phyloP scores from a whole-genome alignment of 768 basidiomycete genomes.

The Ramaria sp. region DNA sequence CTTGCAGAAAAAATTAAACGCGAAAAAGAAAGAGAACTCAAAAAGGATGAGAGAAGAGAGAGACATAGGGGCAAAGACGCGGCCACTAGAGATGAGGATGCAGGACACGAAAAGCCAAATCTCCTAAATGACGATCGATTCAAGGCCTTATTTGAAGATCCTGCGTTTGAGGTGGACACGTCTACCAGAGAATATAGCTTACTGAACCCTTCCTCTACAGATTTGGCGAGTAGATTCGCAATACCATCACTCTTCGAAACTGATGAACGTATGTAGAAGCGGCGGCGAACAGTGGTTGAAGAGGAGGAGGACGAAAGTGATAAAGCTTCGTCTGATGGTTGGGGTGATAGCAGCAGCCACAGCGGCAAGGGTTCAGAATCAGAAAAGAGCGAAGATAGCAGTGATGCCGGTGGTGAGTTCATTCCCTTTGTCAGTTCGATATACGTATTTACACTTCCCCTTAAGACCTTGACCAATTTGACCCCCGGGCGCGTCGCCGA shows the following conservation, averaged over 20 bases:
- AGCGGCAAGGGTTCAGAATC: slow-evolving; percentile 23
- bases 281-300: slow-evolving; percentile 67
- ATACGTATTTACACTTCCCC: neutral
- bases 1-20: slow-evolving; percentile 76
- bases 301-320: slow-evolving; percentile 86
- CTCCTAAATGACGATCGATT: slow-evolving; percentile 85
- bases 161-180: slow-evolving; percentile 89
- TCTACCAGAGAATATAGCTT: slow-evolving; percentile 79
- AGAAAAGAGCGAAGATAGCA: slow-evolving; percentile 29
- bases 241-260: neutral
- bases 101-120: slow-evolving; percentile 27
- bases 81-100: slow-evolving; percentile 29
- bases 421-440: neutral
- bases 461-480: slow-evolving; percentile 16
- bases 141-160: slow-evolving; percentile 80
- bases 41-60: slow-evolving; percentile 19
- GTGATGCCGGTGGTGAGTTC: slow-evolving; percentile 28
- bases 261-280: slow-evolving; percentile 13
- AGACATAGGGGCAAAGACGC: slow-evolving; percentile 43
- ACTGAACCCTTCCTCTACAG: slow-evolving; percentile 80
- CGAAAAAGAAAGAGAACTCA: slow-evolving; percentile 24
- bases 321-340: slow-evolving; percentile 41
- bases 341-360: slow-evolving; percentile 24
- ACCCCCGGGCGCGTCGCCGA: slow-evolving; percentile 14
- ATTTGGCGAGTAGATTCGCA: slow-evolving; percentile 31